Conservation (phyloP, 2,329 filamentous ascomycete species). For the Aspergillus brunneoviolaceus region DNA sequence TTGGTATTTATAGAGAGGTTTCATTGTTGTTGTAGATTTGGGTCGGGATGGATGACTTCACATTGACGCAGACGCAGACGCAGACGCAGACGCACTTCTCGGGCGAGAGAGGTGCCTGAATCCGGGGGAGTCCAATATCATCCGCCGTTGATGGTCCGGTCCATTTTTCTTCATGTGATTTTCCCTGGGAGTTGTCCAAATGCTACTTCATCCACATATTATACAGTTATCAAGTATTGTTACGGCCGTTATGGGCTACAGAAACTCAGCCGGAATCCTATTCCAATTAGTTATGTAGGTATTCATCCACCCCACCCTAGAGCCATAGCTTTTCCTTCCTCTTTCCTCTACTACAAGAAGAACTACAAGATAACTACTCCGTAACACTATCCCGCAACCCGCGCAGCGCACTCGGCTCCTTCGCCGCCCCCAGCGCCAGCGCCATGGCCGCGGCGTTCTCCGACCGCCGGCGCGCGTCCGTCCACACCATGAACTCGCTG, state of each 20-base stretch:
- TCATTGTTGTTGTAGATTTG: too few species aligned
- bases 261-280: too few species aligned
- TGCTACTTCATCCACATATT: too few species aligned
- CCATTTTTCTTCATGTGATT: too few species aligned
- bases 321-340: too few species aligned
- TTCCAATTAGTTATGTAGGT: too few species aligned
- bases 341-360: too few species aligned
- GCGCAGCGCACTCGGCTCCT: constrained; percentile 35
- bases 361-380: constrained; percentile 26
- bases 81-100: neutral
- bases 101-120: constrained; percentile 14
- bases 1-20: neutral
- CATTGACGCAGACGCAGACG: constrained; percentile 20
- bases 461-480: constrained; percentile 59
- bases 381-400: constrained; percentile 40
- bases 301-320: too few species aligned
- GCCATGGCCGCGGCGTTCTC: constrained; percentile 50
- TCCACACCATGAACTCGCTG: constrained; percentile 64
- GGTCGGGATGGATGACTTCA: constrained; percentile 27
- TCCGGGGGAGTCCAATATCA: neutral
- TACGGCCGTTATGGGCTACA: too few species aligned
- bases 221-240: too few species aligned
- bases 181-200: too few species aligned
- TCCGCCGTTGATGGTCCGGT: too few species aligned
- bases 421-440: constrained; percentile 25